phyloP scores from a whole-genome alignment of 1,139 yeast genomes.

The Chernovozyma aurita region DNA sequence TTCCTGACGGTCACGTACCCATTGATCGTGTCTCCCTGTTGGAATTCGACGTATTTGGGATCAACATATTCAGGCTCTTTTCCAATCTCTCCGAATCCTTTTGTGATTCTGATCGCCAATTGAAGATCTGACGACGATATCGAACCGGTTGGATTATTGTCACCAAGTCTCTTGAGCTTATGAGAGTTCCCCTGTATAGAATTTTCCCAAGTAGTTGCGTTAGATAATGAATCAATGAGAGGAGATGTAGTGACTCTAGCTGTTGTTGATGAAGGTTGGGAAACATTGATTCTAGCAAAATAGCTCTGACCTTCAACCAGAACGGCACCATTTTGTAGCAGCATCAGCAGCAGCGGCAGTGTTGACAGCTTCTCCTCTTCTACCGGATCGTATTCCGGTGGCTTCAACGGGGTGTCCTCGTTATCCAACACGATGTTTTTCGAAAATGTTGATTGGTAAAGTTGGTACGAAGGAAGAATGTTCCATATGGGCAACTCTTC shows the following conservation, averaged over 20 bases:
- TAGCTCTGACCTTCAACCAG: neutral
- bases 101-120: constrained; percentile 16
- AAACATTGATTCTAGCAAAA: neutral
- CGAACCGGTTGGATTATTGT: constrained; percentile 2
- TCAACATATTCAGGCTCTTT: constrained; percentile 13
- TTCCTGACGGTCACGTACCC: constrained; percentile 51
- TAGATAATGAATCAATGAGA: constrained; percentile 7
- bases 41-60: constrained; percentile 31
- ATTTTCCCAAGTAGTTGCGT: constrained; percentile 18
- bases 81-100: constrained; percentile 14
- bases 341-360: too few species aligned
- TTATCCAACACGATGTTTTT: constrained; percentile 20
- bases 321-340: too few species aligned
- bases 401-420: constrained; percentile 18
- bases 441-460: constrained; percentile 22
- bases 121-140: constrained; percentile 5
- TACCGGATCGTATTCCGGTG: constrained; percentile 17
- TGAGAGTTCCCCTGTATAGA: constrained; percentile 23
- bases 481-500: constrained; percentile 26
- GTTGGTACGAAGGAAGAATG: constrained; percentile 24
- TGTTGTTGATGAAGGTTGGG: neutral
- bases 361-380: neutral
- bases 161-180: constrained; percentile 15
- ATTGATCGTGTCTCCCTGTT: constrained; percentile 52
- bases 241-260: constrained; percentile 1